Percentiles rank a stretch among this genome's conserved stretches.
phyloP scores from a whole-genome alignment of 345 rosid species.

The Populus euphratica region DNA sequence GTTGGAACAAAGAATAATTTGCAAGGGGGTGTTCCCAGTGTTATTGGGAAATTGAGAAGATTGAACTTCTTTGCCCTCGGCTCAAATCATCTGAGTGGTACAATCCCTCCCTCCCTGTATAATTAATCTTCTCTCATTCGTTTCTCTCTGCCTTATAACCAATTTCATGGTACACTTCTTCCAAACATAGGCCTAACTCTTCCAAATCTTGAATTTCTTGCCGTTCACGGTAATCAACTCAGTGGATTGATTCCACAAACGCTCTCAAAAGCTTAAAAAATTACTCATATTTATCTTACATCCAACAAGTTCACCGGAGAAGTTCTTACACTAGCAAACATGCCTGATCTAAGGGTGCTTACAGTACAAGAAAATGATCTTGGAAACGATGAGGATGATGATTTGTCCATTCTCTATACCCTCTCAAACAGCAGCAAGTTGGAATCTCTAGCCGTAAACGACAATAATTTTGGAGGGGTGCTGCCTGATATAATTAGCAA shows the following conservation, averaged over 20 bases:
- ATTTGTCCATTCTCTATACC: conserved; percentile 6
- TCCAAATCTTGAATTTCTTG: conserved; percentile 9
- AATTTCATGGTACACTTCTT: conserved; percentile 13
- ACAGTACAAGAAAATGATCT: background rate
- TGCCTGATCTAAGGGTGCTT: conserved; percentile 4
- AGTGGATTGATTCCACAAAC: conserved; percentile 21
- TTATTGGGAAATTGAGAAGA: conserved; percentile 25
- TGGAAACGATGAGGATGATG: conserved; percentile 12
- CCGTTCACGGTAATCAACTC: background rate
- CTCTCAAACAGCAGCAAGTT: background rate
- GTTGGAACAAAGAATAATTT: background rate
- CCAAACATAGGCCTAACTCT: conserved; percentile 9
- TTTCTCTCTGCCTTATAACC: rapidly evolving
- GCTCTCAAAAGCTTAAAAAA: conserved; percentile 23
- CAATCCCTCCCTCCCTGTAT: conserved; percentile 16
- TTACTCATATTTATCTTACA: background rate
- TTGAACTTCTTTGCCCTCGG: background rate
- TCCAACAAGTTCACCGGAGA: conserved; percentile 13
- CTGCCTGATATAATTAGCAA: conserved; percentile 15
- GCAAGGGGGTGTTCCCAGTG: conserved; percentile 15
- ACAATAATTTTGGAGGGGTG: conserved; percentile 12
- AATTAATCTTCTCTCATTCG: background rate
- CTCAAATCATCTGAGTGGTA: conserved; percentile 5
- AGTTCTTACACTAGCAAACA: conserved; percentile 7
- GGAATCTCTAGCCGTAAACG: background rate